Conservation (phyloP, 768 basidiomycete species). For the Phlebiopsis gigantea region DNA sequence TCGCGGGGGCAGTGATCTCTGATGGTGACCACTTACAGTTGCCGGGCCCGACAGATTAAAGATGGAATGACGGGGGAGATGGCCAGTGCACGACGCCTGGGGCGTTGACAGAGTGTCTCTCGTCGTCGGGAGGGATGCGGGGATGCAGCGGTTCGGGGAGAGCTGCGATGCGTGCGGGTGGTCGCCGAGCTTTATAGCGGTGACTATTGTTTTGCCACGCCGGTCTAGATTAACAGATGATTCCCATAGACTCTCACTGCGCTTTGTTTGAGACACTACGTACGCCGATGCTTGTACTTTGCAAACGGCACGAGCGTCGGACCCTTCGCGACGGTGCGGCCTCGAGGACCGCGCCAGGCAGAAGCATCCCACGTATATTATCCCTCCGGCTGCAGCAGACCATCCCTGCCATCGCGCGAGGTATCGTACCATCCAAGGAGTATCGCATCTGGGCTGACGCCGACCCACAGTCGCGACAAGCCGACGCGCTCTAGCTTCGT, state of each 20-base stretch:
- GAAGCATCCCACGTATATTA: too few species aligned
- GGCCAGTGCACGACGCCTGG: background rate
- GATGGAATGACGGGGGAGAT: background rate
- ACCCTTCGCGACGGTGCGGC: background rate
- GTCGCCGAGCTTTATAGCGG: background rate
- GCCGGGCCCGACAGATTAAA: background rate
- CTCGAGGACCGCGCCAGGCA: background rate
- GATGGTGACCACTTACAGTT: conserved; percentile 4
- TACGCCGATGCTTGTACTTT: too few species aligned
- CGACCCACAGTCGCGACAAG: background rate
- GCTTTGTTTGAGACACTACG: background rate
- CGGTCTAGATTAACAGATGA: background rate
- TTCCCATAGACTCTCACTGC: background rate
- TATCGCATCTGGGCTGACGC: background rate
- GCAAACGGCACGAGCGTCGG: too few species aligned
- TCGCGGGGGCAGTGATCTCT: background rate
- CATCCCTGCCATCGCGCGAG: too few species aligned
- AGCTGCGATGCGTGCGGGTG: background rate
- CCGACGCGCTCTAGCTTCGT: background rate
- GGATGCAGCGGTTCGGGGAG: background rate
- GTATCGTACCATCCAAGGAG: background rate
- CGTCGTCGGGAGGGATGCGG: background rate
- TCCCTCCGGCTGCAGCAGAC: too few species aligned
- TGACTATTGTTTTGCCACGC: conserved; percentile 2
- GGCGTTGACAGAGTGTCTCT: background rate